Conservation (phyloP, 768 basidiomycete species). For the Obba rivulosa region DNA sequence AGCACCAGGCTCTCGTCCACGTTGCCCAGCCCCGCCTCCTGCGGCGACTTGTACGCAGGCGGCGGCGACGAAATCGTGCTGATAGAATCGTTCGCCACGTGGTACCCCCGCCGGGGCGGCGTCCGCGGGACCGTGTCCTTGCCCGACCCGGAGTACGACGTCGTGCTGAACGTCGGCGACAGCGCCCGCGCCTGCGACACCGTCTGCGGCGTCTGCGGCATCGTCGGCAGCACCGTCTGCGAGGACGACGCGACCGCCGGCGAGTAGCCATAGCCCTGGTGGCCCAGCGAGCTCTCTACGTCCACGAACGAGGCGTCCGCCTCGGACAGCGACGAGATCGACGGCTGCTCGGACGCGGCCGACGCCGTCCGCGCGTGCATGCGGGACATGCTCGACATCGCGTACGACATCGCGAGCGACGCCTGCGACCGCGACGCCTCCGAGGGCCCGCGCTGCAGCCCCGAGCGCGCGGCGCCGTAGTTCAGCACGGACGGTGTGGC, state of each 20-base stretch:
- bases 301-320: too few species aligned
- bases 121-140: slow-evolving; percentile 19
- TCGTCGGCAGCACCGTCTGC: too few species aligned
- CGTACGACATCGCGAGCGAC: slow-evolving; percentile 4
- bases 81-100: slow-evolving; percentile 35
- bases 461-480: background rate
- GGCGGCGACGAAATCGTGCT: slow-evolving; percentile 34
- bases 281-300: too few species aligned
- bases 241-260: too few species aligned
- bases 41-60: slow-evolving; percentile 36
- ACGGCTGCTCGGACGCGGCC: slow-evolving; percentile 4
- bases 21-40: slow-evolving; percentile 9
- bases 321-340: background rate
- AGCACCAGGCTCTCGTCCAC: slow-evolving; percentile 14
- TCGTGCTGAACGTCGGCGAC: background rate
- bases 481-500: background rate
- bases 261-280: too few species aligned
- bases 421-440: slow-evolving; percentile 14
- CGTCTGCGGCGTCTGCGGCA: too few species aligned
- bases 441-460: slow-evolving; percentile 12
- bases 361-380: background rate
- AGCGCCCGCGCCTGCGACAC: too few species aligned
- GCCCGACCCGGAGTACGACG: background rate
- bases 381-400: slow-evolving; percentile 7
- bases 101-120: slow-evolving; percentile 36